phyloP scores from a whole-genome alignment of 2,329 filamentous ascomycete genomes.

The Fusarium humuli region DNA sequence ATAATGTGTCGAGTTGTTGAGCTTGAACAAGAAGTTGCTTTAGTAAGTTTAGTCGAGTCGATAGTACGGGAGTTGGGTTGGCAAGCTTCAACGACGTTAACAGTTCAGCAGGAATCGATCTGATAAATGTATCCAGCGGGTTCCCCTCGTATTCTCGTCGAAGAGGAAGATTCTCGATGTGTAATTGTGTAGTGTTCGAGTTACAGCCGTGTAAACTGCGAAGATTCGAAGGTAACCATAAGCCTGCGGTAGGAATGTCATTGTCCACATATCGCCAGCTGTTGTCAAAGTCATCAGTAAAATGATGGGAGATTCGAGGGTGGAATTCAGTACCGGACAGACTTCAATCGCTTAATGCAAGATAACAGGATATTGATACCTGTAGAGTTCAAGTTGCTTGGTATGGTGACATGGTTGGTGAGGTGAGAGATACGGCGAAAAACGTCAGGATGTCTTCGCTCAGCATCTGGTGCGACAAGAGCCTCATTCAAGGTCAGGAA shows the following conservation, averaged over 20 bases:
- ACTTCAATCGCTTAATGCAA: constrained; percentile 52
- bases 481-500: constrained; percentile 53
- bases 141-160: constrained; percentile 51
- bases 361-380: constrained; percentile 53
- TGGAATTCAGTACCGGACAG: constrained; percentile 53
- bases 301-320: background rate
- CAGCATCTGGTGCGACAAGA: constrained; percentile 53
- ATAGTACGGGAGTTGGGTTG: constrained; percentile 55
- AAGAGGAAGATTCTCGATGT: constrained; percentile 57
- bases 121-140: constrained; percentile 52
- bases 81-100: constrained; percentile 57
- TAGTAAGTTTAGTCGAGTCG: constrained; percentile 55
- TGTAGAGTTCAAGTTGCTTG: constrained; percentile 54
- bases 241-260: constrained; percentile 40
- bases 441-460: constrained; percentile 48
- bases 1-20: constrained; percentile 53
- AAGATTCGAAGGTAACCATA: constrained; percentile 56
- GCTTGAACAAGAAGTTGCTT: constrained; percentile 57
- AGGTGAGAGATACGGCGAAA: constrained; percentile 53
- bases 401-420: constrained; percentile 56
- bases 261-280: constrained; percentile 56
- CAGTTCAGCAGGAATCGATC: constrained; percentile 54
- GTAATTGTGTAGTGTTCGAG: constrained; percentile 49
- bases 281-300: constrained; percentile 22
- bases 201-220: constrained; percentile 50